A percentile compares a stretch with the other conserved stretches of the same genome.
Conservation (phyloP, 2,329 filamentous ascomycete genomes). For the Hirsutella thompsonii region DNA sequence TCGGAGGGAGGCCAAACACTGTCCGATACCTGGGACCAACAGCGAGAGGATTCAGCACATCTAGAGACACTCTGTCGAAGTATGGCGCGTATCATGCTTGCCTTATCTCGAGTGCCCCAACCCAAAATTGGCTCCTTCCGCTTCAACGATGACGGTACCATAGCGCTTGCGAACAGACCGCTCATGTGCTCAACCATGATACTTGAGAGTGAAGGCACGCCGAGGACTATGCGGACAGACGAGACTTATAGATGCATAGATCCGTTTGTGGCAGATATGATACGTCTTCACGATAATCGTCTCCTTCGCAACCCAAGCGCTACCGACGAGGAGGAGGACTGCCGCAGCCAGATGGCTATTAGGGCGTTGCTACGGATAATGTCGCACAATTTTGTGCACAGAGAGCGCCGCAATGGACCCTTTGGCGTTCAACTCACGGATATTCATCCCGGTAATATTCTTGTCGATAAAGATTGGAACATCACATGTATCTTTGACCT, state of each 20-base stretch:
- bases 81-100: background rate
- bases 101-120: background rate
- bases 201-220: constrained; percentile 1
- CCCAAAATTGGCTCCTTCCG: constrained; percentile 1
- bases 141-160: constrained; percentile 1
- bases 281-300: background rate
- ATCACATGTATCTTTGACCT: constrained; percentile 18
- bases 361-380: constrained; percentile 1
- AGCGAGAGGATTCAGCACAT: background rate
- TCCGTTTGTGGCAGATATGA: background rate
- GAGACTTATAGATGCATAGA: background rate
- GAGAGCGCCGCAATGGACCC: constrained; percentile 10
- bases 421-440: constrained; percentile 17
- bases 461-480: constrained; percentile 20
- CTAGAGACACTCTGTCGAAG: background rate
- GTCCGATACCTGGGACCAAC: background rate
- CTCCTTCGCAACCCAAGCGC: constrained; percentile 1
- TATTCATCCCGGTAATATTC: constrained; percentile 17
- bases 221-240: background rate
- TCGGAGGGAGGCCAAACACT: background rate
- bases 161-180: background rate
- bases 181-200: background rate
- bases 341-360: background rate
- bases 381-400: background rate
- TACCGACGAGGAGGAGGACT: constrained; percentile 1